Evolutionary conservation across 1,284 basidiomycete genomes (phyloP), one percentile per base, ranked within the genome.

Genomic region (Phellinidium pouzarii): DNA sequence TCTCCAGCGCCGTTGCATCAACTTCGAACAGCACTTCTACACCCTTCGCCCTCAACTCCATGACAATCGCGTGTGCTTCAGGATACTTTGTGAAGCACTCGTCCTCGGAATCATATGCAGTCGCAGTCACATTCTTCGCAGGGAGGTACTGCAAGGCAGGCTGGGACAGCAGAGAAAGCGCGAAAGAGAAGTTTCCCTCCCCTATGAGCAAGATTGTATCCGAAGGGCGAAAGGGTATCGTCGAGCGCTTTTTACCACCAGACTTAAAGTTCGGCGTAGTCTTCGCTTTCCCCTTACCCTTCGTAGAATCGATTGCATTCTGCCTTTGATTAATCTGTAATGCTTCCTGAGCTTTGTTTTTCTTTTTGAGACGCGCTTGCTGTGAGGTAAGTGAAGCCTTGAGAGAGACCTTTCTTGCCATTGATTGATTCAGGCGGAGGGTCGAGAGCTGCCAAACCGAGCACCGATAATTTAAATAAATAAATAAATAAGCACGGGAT

Each of bases 181-280:
- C 77, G 63, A 94, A 99, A 1, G 93, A 95, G 62, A 99, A 98
- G 67, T 98, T 94, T 23, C 91, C 91, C 71, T 98, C 94, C n/a
- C 95, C 94, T 46, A 98, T 73, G 34, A 97, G 77, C 12, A 98
- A 77, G 44, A 98, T 86, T 40, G 73, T 83, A 65, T 97, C 91
- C 25, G 81, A 82, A 0, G 76, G 61, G 3, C 66, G 69, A 68
- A 94, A 93, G 0, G 93, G 92, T n/a, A 88, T 71, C 0, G 77
- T 84, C 1, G 71, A 68, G 27, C 66, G 71, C 22, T 31, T 31
- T 29, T 26, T 37, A 27, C 19, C 47, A 11, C 11, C 23, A 14
- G 19, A 2, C 9, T 25, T 53, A 11, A 11, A n/a, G n/a, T 59
- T 66, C 43, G 63, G 58, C 6, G 36, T 53, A 23, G 54, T 43